These are phyloP conservation scores for Circinella umbellata DNA, from an alignment of 371 early-diverging fungal species.

Conservation along the genomic window DNA sequence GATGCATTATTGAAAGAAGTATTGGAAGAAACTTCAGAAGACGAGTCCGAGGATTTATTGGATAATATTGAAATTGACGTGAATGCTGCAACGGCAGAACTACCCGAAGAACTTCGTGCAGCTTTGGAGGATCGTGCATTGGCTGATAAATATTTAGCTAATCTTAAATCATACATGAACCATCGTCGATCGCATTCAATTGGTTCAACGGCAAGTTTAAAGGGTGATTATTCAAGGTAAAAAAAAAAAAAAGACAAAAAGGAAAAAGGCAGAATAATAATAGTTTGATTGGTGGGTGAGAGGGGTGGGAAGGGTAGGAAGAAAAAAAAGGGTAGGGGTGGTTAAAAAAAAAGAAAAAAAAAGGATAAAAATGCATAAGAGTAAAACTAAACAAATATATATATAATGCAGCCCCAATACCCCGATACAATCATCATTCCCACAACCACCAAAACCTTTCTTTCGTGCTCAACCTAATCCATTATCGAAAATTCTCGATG, in stretches of 20 bases:
- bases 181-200: conserved; percentile 51
- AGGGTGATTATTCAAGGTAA: conserved; percentile 49
- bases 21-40: conserved; percentile 55
- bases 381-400: background rate
- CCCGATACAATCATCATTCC: conserved; percentile 40
- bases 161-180: conserved; percentile 51
- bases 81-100: conserved; percentile 48
- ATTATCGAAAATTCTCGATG: conserved; percentile 43
- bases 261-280: too few relatives aligned
- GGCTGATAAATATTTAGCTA: conserved; percentile 54
- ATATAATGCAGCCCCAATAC: conserved; percentile 40
- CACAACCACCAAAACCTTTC: conserved; percentile 33
- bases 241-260: background rate
- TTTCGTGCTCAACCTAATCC: conserved; percentile 38
- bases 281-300: too few relatives aligned
- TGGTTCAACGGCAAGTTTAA: conserved; percentile 40
- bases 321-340: background rate
- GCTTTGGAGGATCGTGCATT: conserved; percentile 57
- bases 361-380: background rate
- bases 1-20: conserved; percentile 64
- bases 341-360: too few relatives aligned
- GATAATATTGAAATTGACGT: conserved; percentile 41
- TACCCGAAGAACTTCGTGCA: conserved; percentile 57
- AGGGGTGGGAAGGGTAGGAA: too few relatives aligned
- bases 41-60: conserved; percentile 33